Conservation (phyloP, 495 filamentous ascomycete genomes). For the Talaromyces adpressus region DNA sequence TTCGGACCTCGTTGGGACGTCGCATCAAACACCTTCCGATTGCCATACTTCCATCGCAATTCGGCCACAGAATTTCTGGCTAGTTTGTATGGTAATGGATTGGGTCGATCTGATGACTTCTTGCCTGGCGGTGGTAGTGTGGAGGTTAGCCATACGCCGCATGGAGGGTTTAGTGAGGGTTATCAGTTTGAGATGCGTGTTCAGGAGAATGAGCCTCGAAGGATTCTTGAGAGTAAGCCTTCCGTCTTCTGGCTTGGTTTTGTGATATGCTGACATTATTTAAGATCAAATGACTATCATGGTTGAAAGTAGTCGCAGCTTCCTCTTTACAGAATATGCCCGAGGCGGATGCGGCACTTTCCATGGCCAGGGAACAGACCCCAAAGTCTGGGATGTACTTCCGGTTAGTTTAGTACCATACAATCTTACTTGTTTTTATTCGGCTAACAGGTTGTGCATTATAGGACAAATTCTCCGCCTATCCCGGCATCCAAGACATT, state of each 20-base stretch:
- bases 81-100: constrained; percentile 30
- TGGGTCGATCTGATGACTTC: constrained; percentile 35
- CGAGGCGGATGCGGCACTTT: constrained; percentile 27
- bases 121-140: constrained; percentile 34
- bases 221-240: constrained; percentile 27
- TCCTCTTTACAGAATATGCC: constrained; percentile 36
- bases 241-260: background rate
- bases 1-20: constrained; percentile 38
- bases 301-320: constrained; percentile 34
- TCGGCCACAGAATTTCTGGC: constrained; percentile 36
- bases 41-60: constrained; percentile 38
- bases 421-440: background rate
- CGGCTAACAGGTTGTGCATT: background rate
- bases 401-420: constrained; percentile 15
- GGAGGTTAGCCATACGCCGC: constrained; percentile 34
- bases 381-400: constrained; percentile 33
- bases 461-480: constrained; percentile 30
- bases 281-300: constrained; percentile 27
- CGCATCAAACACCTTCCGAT: constrained; percentile 34
- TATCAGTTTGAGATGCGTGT: constrained; percentile 34
- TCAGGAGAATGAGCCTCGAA: constrained; percentile 32
- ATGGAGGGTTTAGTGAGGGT: constrained; percentile 34
- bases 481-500: constrained; percentile 29
- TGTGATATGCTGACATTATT: background rate
- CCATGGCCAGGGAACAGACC: constrained; percentile 30